Conservation (phyloP, 1,284 basidiomycete species). For the Apiotrichum veenhuisii region DNA sequence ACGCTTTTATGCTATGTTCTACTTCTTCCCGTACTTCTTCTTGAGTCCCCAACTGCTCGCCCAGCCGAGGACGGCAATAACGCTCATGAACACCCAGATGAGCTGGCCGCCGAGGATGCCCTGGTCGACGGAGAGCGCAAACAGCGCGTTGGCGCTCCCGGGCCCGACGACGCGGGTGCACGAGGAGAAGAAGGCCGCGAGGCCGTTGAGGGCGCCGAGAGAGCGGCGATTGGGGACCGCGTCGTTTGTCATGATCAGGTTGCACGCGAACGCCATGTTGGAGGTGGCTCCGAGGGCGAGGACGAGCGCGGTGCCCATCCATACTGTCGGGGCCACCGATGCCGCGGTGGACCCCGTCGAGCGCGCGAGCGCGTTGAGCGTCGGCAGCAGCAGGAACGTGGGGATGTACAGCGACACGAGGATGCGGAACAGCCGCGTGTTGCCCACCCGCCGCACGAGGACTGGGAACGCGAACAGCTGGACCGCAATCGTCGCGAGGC, state of each 20-base stretch:
- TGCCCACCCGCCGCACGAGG: constrained; percentile 33
- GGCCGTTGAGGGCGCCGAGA: constrained; percentile 35
- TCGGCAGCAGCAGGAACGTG: constrained; percentile 33
- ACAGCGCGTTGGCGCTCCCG: constrained; percentile 31
- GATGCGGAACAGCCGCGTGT: constrained; percentile 31
- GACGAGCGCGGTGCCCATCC: constrained; percentile 23
- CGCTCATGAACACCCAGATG: constrained; percentile 30
- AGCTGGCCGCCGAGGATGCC: constrained; percentile 37
- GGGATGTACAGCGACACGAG: constrained; percentile 35
- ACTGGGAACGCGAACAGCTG: constrained; percentile 42
- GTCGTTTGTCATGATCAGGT: constrained; percentile 39
- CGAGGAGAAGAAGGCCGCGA: constrained; percentile 24
- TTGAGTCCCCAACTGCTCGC: constrained; percentile 5
- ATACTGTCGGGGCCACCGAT: constrained; percentile 16
- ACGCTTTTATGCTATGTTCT: too few species aligned
- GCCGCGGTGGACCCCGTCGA: constrained; percentile 8
- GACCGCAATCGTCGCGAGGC: constrained; percentile 33
- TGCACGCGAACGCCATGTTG: constrained; percentile 43
- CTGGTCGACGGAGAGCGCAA: constrained; percentile 39
- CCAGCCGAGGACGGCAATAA: constrained; percentile 23
- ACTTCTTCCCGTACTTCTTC: constrained; percentile 3
- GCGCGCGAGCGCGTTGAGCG: constrained; percentile 35
- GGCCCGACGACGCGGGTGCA: constrained; percentile 34
- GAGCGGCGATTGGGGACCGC: constrained; percentile 30
- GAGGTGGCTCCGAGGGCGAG: constrained; percentile 21